A percentile compares a stretch with the other conserved stretches of the same genome.
These are phyloP conservation scores for Neonectria ditissima DNA, from an alignment of 2,329 filamentous ascomycete species.

Conservation along the genomic window DNA sequence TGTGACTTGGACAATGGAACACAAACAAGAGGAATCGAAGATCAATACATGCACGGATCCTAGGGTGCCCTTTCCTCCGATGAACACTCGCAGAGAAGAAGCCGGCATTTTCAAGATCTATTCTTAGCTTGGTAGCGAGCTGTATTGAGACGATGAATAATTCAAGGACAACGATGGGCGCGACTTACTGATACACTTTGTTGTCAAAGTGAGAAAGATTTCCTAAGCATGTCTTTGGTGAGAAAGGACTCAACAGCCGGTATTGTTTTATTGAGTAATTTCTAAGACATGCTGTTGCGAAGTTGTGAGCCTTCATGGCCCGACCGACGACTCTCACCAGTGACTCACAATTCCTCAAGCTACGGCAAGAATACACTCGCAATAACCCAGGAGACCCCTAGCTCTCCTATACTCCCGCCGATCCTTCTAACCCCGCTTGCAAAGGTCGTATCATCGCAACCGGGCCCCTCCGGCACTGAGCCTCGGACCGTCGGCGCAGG, in stretches of 20 bases:
- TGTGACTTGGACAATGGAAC: not conserved
- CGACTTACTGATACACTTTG: too few relatives aligned
- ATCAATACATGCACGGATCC: not conserved
- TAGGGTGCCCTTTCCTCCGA: not conserved
- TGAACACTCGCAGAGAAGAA: not conserved
- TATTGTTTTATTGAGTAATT: too few relatives aligned
- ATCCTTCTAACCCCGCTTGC: not conserved
- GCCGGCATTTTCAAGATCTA: not conserved
- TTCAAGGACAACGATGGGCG: too few relatives aligned
- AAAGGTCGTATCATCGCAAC: not conserved
- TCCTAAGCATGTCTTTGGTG: too few relatives aligned
- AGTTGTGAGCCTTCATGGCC: not conserved
- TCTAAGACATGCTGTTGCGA: not conserved
- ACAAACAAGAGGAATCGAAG: not conserved
- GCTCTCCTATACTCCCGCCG: not conserved
- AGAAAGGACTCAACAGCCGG: not conserved
- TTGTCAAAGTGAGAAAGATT: too few relatives aligned
- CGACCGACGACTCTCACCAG: not conserved
- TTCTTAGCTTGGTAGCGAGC: too few relatives aligned
- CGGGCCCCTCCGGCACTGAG: not conserved
- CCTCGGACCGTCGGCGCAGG: not conserved
- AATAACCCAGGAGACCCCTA: not conserved
- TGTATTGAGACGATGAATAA: not conserved
- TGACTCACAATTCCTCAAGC: not conserved
- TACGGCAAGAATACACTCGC: not conserved